Evolutionary conservation across 495 filamentous ascomycete genomes (phyloP), one percentile per base, ranked within the genome.

Genomic region (Aspergillus heteromorphus): DNA sequence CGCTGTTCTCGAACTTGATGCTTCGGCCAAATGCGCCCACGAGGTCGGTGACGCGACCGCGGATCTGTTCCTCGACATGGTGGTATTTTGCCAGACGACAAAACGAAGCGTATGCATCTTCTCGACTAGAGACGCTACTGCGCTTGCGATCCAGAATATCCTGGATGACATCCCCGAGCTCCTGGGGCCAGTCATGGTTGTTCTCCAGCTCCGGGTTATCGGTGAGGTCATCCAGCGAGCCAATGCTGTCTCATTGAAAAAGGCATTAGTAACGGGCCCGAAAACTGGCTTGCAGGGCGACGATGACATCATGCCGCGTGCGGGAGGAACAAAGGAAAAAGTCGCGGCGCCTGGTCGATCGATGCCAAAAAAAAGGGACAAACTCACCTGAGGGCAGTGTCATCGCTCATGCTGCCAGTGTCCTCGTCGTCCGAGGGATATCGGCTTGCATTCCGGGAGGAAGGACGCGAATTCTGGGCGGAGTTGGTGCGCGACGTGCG

Each of bases 141-240:
- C 87, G 83, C 76, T 96, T 98, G 58, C 90, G 84, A 59, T 96
- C 89, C 19, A 89, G 73, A 18, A 97, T 84, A 63, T 92, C 88
- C 49, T 87, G 77, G 45, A 96, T 83, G n/a, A 83, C 80, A 59
- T 87, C 83, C 13, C 70, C 73, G 1, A 96, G 74, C 53, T 85
- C 84, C 17, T 85, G 76, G 20, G 80, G 78, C 87, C 87, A 90
- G 25, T 76, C 73, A 27, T 72, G 72, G 51, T 81, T 70, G 13
- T 80, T 53, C 2, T 40, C 45, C 27, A 80, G 69, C 25, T 82
- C 83, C 18, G 80, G 77, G 45, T 79, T 75, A 20, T 79, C 77
- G 27, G 78, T 69, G 11, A 81, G 56, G 57, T 87, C 85, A 66
- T 87, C 84, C 49, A 87, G 71, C n/a, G 69, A 83, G 38, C 62